These are phyloP conservation scores for Azolla pinnata DNA, from an alignment of 75 land plant genomes.

Conservation along the genomic window DNA sequence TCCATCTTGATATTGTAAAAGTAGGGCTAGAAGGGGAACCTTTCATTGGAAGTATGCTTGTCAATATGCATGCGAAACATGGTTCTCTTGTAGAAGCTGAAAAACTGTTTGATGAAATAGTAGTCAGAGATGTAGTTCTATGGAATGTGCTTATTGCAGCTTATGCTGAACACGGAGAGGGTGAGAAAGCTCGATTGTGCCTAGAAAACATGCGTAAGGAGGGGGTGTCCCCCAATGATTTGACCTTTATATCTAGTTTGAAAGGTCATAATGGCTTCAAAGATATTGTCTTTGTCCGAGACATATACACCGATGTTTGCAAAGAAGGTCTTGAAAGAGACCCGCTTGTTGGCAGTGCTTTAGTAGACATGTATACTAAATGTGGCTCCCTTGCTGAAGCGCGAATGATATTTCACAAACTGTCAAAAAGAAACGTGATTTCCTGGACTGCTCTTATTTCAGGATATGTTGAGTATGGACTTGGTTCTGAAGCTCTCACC, in stretches of 20 bases:
- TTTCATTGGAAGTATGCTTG: slow-evolving; percentile 37
- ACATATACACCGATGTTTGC: slow-evolving; percentile 20
- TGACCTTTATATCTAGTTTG: neutral
- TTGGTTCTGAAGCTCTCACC: slow-evolving; percentile 6
- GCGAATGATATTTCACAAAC: slow-evolving; percentile 13
- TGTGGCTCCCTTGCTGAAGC: slow-evolving; percentile 13
- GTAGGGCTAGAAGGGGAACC: slow-evolving; percentile 16
- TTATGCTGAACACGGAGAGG: slow-evolving; percentile 30
- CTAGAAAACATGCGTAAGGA: neutral
- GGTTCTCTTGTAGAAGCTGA: slow-evolving; percentile 31
- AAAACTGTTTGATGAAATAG: slow-evolving; percentile 36
- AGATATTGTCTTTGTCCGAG: neutral
- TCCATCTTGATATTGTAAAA: slow-evolving; percentile 40
- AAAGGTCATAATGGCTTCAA: neutral
- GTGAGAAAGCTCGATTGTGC: slow-evolving; percentile 23
- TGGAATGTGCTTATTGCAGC: slow-evolving; percentile 68
- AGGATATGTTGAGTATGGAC: slow-evolving; percentile 16
- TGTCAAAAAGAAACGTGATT: slow-evolving; percentile 13
- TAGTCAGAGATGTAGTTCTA: slow-evolving; percentile 41
- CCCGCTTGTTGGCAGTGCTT: slow-evolving; percentile 8
- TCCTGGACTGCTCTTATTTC: slow-evolving; percentile 31
- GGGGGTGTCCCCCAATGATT: neutral
- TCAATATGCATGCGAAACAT: slow-evolving; percentile 60
- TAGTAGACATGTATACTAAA: slow-evolving; percentile 17
- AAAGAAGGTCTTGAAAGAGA: slow-evolving; percentile 13